Evolutionary conservation across 768 basidiomycete genomes (phyloP), one percentile per base, ranked within the genome.

Genomic region (Xerocomellus chrysenteron): DNA sequence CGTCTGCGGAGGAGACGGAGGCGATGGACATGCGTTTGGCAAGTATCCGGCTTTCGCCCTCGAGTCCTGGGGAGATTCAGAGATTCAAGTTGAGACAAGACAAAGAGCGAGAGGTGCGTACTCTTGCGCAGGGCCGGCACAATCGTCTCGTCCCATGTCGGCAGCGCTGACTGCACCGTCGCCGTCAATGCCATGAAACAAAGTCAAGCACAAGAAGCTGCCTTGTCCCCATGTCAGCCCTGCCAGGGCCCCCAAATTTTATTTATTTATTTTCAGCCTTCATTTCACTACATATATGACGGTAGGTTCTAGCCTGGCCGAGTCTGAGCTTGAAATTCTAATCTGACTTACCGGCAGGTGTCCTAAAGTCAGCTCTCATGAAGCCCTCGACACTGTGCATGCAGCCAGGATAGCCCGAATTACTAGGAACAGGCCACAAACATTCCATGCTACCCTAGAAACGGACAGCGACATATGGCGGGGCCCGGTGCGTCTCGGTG

Each of bases 41-140:
- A 51, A 94, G 78, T n/a, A 83, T 83, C 37, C 85, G 80, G 65
- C 90, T 91, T 75, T 94, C 92, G 58, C 76, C 80, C 73, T 93
- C 85, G 19, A 94, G 82, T 54, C 92, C 92, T 94, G 65, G 40
- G 40, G 16, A 44, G 53, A 28, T 13, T 26, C 28, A 42, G 26
- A 10, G 43, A 47, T 51, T 28, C 28, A 28, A 28, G 28, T 28
- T 21, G 40, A 49, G 41, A 32, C 36, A 10, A 17, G n/a, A 21
- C 5, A 7, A 28, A 14, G 32, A 12, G 19, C 14, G 16, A 28
- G 33, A 28, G n/a, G 21, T 21, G 41, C 82, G 66, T 76, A 92
- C 89, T 81, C 78, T 91, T 89, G 63, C 90, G 81, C 37, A 92
- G 77, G 40, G 87, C 80, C 52, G 90, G 91, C 32, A 92, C 91